Evolutionary conservation across 306 rosid species (phyloP), one percentile per base, ranked within the genome.

Genomic region (Sphenostylis stenocarpa): DNA sequence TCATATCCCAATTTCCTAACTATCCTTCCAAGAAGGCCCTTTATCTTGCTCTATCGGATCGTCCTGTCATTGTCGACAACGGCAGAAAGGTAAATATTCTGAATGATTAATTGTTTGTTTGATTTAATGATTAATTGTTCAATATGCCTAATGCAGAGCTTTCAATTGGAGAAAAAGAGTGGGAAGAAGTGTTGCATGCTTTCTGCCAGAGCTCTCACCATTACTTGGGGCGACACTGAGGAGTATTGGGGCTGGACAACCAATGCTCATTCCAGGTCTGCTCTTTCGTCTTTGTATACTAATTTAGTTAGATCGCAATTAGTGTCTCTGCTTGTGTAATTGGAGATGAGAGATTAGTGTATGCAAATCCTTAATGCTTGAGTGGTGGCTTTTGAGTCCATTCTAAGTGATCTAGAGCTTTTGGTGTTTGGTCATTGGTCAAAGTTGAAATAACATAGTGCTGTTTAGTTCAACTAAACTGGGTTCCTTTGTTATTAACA

Each of bases 101-200:
- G 5, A n/a, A n/a, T n/a, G n/a, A n/a, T n/a, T n/a, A n/a, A n/a
- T n/a, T n/a, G n/a, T n/a, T 60, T 2, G 2, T 60, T 29, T 16
- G n/a, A 3, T 60, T 29, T 57, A 26, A 6, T n/a, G 3, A 12
- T 20, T 20, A 31, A 2, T 14, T 56, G 10, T 12, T 9, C 29
- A 5, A 24, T 5, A 2, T 56, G 36, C 24, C n/a, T 31, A 12
- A 13, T 21, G 75, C n/a, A 88, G 92, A 84, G 81, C 34, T 74
- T 84, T 75, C 79, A 33, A 1, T 29, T 88, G 61, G 88, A 86
- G 3, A 86, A 23, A 53, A 31, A 55, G 65, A 86, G 80, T 11
- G 92, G 92, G 14, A 88, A 67, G 5, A 86, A 77, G 53, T 55
- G 77, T 52, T 86, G 77, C 76, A 84, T 84, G 92, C 62, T 86